Conservation (phyloP, 495 filamentous ascomycete genomes). For the Lichenothelia convexa region DNA sequence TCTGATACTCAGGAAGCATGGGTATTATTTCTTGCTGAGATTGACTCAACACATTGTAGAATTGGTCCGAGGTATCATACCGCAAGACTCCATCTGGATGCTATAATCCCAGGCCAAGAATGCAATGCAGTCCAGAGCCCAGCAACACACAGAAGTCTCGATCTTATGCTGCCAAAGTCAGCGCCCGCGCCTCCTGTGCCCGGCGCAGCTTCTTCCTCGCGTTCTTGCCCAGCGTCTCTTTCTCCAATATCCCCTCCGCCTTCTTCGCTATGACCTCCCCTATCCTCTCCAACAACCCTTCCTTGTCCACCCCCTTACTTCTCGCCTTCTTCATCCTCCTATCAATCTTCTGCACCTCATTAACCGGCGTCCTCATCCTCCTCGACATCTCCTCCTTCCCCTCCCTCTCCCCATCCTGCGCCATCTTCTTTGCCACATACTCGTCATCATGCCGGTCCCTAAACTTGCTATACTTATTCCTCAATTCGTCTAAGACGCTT, state of each 20-base stretch:
- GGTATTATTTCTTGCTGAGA: no score
- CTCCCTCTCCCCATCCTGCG: constrained; percentile 36
- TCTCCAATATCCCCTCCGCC: constrained; percentile 5
- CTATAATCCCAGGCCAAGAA: no score
- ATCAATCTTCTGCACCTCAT: constrained; percentile 27
- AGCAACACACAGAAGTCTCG: no score
- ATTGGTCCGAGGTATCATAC: no score
- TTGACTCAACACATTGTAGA: no score
- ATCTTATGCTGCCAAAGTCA: no score
- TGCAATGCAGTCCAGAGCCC: no score
- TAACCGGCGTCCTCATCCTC: constrained; percentile 34
- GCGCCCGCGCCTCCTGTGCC: background rate
- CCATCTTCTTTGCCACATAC: constrained; percentile 42
- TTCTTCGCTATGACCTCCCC: constrained; percentile 46
- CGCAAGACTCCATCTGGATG: no score
- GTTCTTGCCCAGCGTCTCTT: no score
- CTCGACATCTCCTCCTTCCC: constrained; percentile 37
- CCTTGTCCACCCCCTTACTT: constrained; percentile 28
- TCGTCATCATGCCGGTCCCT: constrained; percentile 58
- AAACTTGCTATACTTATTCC: constrained; percentile 70
- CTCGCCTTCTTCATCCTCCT: constrained; percentile 18
- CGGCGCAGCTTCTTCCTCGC: background rate
- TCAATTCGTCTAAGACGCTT: constrained; percentile 66
- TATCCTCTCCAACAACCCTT: constrained; percentile 45
- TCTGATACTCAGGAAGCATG: no score